phyloP scores from a whole-genome alignment of 257 asterid genomes.

The Capsicum pubescens region DNA sequence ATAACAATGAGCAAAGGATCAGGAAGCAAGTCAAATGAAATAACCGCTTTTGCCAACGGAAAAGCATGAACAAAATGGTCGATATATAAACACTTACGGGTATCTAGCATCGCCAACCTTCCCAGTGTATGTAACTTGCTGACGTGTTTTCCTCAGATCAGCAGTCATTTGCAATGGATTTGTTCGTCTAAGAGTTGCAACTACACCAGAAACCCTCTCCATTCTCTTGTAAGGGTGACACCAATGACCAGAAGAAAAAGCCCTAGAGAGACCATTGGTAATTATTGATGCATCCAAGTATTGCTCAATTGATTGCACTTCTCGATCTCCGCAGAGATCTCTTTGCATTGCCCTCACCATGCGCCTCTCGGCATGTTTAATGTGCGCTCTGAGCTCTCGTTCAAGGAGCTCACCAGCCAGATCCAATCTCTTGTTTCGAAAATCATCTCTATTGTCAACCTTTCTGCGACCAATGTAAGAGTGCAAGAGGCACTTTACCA shows the following conservation, averaged over 20 bases:
- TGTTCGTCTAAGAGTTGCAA: constrained; percentile 86
- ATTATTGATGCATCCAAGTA: constrained; percentile 84
- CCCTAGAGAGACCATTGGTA: constrained; percentile 93
- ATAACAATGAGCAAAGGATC: constrained; percentile 14
- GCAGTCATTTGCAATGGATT: constrained; percentile 84
- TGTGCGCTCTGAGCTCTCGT: constrained; percentile 74
- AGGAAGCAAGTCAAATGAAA: constrained; percentile 26
- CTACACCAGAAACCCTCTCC: constrained; percentile 90
- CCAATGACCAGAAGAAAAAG: constrained; percentile 97
- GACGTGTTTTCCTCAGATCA: constrained; percentile 94
- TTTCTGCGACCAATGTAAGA: constrained; percentile 74
- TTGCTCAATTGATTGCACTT: constrained; percentile 57
- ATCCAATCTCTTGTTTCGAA: constrained; percentile 91
- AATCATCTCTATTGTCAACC: constrained; percentile 84
- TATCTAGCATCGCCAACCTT: constrained; percentile 96
- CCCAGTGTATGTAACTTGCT: constrained; percentile 92
- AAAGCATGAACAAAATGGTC: background rate
- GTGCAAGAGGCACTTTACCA: constrained; percentile 85
- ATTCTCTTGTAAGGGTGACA: constrained; percentile 82
- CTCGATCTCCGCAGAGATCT: constrained; percentile 73
- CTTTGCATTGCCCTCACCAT: constrained; percentile 79
- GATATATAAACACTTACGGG: constrained; percentile 65
- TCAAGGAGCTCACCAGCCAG: constrained; percentile 89
- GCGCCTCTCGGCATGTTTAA: constrained; percentile 82
- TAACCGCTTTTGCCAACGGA: background rate